Evolutionary conservation across 257 asterid species (phyloP), one percentile per base, ranked within the genome.

Genomic region (Penstemon newberryi): DNA sequence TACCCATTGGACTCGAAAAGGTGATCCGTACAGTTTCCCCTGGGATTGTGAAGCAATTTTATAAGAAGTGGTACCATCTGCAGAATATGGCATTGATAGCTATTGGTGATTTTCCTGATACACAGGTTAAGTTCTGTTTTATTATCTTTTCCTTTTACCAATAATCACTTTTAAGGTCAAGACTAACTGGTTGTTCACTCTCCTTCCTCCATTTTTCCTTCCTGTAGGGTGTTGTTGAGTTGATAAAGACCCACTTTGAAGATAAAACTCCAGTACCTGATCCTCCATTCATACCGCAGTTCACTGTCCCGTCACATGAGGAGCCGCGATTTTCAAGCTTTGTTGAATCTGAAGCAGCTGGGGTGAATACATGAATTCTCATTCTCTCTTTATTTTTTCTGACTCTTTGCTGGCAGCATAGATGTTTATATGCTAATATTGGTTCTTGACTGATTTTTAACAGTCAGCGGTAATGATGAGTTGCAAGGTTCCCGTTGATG

Each of bases 391-490:
- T 65, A 62, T 59, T 60, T 54, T 74, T 72, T 36, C 45, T 44
- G 19, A 9, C 52, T 25, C 40, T 67, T 70, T 67, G 50, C 67
- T 52, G 67, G 76, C 51, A 47, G 36, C 53, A 8, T 47, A 15
- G 58, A 65, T 66, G 18, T 65, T 42, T 15, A 11, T 58, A 45
- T 38, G 60, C 73, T 70, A 59, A 70, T 66, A 52, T 65, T 68
- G 69, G 61, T 64, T 33, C 58, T 56, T 55, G 10, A 75, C 70
- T 78, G 63, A 66, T 57, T 74, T 80, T 60, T 67, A 53, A 73
- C 94, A 92, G 96, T 87, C 98, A 8, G 98, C 98, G 57, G 98
- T 92, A 77, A 92, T 92, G 98, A 78, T 92, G 75, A 92, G 96
- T 74, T 92, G 96, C 91, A 89, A 92, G 83, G 82, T 89, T 71